Percentiles rank a stretch among this genome's conserved stretches.
phyloP scores from a whole-genome alignment of 2,329 filamentous ascomycete genomes.

The Curvularia spicifera region DNA sequence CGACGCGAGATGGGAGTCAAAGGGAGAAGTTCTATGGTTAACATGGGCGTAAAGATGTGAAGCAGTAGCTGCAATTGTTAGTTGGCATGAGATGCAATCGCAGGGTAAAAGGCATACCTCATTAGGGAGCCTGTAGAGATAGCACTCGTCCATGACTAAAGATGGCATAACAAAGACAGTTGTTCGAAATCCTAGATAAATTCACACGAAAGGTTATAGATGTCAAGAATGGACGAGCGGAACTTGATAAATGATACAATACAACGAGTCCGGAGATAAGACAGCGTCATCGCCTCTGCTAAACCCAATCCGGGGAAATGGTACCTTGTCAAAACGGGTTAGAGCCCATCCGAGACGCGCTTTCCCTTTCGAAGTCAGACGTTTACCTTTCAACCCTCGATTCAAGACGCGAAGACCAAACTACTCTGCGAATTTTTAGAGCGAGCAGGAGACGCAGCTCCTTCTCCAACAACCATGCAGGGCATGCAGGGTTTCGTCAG shows the following conservation, averaged over 20 bases:
- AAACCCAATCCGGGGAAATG: conserved; percentile 6
- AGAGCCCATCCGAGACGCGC: conserved; percentile 31
- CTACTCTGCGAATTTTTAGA: not conserved
- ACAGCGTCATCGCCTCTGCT: conserved; percentile 38
- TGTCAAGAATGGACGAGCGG: conserved; percentile 22
- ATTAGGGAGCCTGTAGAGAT: conserved; percentile 48
- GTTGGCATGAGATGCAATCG: conserved; percentile 6
- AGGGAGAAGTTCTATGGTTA: conserved; percentile 56
- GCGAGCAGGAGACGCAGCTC: conserved; percentile 1
- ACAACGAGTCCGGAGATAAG: conserved; percentile 30
- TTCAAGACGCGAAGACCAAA: conserved; percentile 12
- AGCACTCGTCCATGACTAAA: conserved; percentile 34
- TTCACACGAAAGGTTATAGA: conserved; percentile 2
- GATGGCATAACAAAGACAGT: not conserved
- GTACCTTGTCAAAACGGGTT: conserved; percentile 22
- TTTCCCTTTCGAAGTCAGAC: conserved; percentile 35
- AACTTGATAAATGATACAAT: conserved; percentile 17
- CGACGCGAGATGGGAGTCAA: conserved; percentile 66
- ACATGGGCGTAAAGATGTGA: conserved; percentile 51
- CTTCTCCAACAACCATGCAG: conserved; percentile 22
- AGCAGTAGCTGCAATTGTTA: conserved; percentile 50
- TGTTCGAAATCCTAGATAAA: not conserved
- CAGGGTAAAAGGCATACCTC: conserved; percentile 33
- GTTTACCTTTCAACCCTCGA: conserved; percentile 20
- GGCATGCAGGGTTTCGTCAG: conserved; percentile 33